phyloP scores from a whole-genome alignment of 305 asterid species.

The Fraxinus nigra region DNA sequence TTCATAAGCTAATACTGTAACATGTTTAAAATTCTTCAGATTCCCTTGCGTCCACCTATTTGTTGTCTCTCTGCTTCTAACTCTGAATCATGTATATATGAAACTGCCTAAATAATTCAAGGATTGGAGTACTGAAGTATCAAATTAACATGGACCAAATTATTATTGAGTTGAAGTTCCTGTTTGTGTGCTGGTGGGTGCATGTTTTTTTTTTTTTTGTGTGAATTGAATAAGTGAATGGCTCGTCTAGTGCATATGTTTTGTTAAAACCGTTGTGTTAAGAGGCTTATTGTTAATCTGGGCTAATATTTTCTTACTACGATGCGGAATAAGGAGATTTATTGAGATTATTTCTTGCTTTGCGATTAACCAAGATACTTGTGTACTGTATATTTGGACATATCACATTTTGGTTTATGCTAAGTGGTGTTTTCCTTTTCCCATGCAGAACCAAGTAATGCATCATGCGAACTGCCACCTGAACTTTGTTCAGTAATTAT shows the following conservation, averaged over 20 bases:
- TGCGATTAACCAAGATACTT: background rate
- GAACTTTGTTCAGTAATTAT: constrained; percentile 64
- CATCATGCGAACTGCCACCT: constrained; percentile 65
- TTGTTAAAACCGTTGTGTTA: background rate
- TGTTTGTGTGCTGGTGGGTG: background rate
- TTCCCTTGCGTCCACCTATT: background rate
- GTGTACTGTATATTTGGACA: background rate
- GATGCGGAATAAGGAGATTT: background rate
- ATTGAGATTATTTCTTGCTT: background rate
- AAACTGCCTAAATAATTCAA: background rate
- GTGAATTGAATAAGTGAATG: background rate
- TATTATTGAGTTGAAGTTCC: background rate
- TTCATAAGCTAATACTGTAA: background rate
- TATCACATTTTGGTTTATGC: background rate
- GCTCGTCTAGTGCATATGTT: background rate
- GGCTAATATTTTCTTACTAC: background rate
- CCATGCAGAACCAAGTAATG: constrained; percentile 41
- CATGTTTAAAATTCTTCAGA: background rate
- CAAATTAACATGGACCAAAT: background rate
- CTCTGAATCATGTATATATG: background rate
- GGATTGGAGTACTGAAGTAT: background rate
- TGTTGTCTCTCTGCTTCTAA: background rate
- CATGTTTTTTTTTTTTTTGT: background rate
- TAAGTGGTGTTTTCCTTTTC: constrained; percentile 12
- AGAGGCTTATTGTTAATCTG: background rate